Evolutionary conservation across 2,329 filamentous ascomycete genomes (phyloP), one percentile per base, ranked within the genome.

Genomic region (Fusarium sp.): DNA sequence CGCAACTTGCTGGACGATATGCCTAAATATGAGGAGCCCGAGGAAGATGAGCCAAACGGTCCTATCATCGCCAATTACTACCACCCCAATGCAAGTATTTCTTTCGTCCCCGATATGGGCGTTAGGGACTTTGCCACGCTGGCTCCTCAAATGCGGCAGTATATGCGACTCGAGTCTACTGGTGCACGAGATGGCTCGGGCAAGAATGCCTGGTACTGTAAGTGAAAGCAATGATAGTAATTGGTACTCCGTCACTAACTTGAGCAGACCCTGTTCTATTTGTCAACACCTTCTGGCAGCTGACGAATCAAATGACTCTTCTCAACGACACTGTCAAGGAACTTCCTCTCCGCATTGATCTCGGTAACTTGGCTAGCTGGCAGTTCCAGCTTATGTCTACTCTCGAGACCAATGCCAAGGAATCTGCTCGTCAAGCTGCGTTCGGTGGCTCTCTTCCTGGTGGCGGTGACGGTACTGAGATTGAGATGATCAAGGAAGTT

Each of bases 401-500:
- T 57, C 87, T 98, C 73, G 96, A 99, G 75, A 88, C 94, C 74
- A 94, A 91, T 73, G 89, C 94, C 71, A 97, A 96, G 79, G 89
- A 96, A 73, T 91, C 90, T 60, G 89, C 92, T 40, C 88, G 89
- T 44, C 90, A 93, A 76, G 91, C 92, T 49, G 93, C 94, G 2
- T 88, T 86, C 57, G 94, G 93, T 44, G 85, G 88, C 34, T 82
- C 89, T 4, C 83, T 91, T 7, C 88, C 93, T 0, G 91, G 91
- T 34, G 92, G 91, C 55, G 92, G 94, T 57, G 96, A 98, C 76
- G 96, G 96, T 40, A 92, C 87, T 57, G 96, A 99, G 79, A 92
- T 98, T 74, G 96, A 99, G 77, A 93, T 97, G 87, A 89, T 99
- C 83, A 99, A 99, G 83, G 92, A 96, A 75, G 91, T 98, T 46